Base-by-base conservation (phyloP, 2,329 filamentous ascomycete genomes). In the Pezicula carpinea region DNA sequence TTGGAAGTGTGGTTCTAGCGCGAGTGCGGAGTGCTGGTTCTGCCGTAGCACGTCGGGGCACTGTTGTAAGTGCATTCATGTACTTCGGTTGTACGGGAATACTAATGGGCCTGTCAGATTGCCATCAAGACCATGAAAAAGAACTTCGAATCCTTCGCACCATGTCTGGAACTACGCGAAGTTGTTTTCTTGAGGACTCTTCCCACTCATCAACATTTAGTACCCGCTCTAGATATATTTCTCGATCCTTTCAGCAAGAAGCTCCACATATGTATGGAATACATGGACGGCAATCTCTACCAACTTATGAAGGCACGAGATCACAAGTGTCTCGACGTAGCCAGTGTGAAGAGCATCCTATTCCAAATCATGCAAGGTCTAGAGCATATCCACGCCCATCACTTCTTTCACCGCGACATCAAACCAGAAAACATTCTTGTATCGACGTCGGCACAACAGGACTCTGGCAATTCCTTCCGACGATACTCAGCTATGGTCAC, bases 111-210 rank as follows among this genome's bases (percentile, higher is more conserved):
- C 48, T 35, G 46, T 57, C 26, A 97, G 93, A 87, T 99, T 61
- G 93, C 93, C 36, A 96, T 99, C 72, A 99, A 99, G 72, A 97
- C 93, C 5, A 99, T 99, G 93, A 99, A 99, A 78, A 99, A 99
- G 80, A 91, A 87, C 0, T 99, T 97, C 61, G 91, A 97, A 59
- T 95, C 89, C 2, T 90, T 96, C 64, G 73, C 80, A 14, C 87
- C 90, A 44, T 99, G 93, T 66, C 72, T 96, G 54, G 93, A 99
- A 68, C 80, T 99, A 45, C 85, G 93, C 52, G 93, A 99, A 68
- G 93, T 99, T 55, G 93, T 99, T 65, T 99, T 99, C 69, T 75
- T 99, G 39, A 85, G 89, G 62, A 92, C 90, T 10, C 75, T 99
- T 14, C 93, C 93, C 2, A 75, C 80, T 38, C 93, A 99, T 64